These are phyloP conservation scores for Cystobasidium slooffiae DNA, from an alignment of 1,284 basidiomycete genomes.

Conservation along the genomic window DNA sequence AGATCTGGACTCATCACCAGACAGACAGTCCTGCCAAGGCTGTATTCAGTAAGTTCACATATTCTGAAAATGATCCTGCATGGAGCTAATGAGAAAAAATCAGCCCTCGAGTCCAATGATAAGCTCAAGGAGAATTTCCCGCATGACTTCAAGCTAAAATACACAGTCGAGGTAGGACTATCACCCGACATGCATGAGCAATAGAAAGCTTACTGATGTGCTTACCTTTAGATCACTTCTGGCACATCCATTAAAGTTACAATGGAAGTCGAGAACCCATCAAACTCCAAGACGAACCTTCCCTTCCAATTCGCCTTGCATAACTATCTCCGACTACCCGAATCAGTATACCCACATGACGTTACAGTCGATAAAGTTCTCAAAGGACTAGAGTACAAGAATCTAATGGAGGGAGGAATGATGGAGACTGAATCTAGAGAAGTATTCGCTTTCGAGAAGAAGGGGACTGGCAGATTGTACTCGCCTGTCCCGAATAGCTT, in stretches of 20 bases:
- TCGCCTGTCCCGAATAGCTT: conserved; percentile 46
- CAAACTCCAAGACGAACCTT: conserved; percentile 43
- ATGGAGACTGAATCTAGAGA: conserved; percentile 44
- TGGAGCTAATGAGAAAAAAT: background rate
- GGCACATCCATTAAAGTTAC: conserved; percentile 31
- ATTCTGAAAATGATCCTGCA: background rate
- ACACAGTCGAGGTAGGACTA: conserved; percentile 52
- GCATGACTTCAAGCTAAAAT: conserved; percentile 51
- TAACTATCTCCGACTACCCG: conserved; percentile 56
- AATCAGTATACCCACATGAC: conserved; percentile 44
- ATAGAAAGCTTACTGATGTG: background rate
- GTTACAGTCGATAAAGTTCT: conserved; percentile 47
- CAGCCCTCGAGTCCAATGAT: conserved; percentile 45
- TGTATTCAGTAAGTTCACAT: conserved; percentile 47
- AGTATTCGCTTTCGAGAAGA: conserved; percentile 50
- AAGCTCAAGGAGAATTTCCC: conserved; percentile 46
- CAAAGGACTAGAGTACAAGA: conserved; percentile 48
- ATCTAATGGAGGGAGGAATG: conserved; percentile 48
- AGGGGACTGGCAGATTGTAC: conserved; percentile 53
- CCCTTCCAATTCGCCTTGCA: conserved; percentile 59
- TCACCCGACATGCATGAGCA: background rate
- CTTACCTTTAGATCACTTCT: conserved; percentile 17
- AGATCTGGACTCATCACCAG: conserved; percentile 48
- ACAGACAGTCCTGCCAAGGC: conserved; percentile 45
- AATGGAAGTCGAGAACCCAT: conserved; percentile 47